These are phyloP conservation scores for Phytophthora tentaculata DNA, from an alignment of 352 stramenopile genomes.

Conservation along the genomic window DNA sequence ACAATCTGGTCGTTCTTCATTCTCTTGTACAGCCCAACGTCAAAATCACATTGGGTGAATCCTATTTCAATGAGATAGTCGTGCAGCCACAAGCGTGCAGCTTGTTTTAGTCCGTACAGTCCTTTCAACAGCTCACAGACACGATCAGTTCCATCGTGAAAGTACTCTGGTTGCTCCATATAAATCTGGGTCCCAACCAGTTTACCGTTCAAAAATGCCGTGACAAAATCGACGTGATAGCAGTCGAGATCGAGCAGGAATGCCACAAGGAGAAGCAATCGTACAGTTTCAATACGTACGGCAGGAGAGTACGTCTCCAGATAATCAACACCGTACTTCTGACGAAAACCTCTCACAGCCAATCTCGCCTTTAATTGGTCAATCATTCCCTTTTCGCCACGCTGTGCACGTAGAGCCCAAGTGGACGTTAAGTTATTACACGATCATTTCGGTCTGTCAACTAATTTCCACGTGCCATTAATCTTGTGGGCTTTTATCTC, in stretches of 20 bases:
- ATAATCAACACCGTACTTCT: no score
- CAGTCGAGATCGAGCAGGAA: neutral
- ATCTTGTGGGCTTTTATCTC: no score
- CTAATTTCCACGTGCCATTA: no score
- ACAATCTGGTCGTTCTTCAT: neutral
- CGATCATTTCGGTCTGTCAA: no score
- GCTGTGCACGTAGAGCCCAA: no score
- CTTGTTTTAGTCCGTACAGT: constrained; percentile 2
- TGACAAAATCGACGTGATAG: constrained; percentile 7
- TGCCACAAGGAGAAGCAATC: no score
- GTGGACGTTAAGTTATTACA: no score
- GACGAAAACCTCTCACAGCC: no score
- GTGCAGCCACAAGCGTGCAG: neutral
- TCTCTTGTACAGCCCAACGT: constrained; percentile 1
- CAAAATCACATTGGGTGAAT: neutral
- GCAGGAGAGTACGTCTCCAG: no score
- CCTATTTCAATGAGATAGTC: neutral
- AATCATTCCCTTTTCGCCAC: no score
- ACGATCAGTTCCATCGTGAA: neutral
- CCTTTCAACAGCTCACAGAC: constrained; percentile 4
- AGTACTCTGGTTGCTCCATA: constrained; percentile 11
- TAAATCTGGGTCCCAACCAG: constrained; percentile 6
- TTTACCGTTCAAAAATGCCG: constrained; percentile 12
- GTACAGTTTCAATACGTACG: no score
- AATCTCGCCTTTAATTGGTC: no score